A percentile compares a stretch with the other conserved stretches of the same genome.
These are phyloP conservation scores for Erysimum cheiranthoides DNA, from an alignment of 345 rosid species.

Conservation along the genomic window DNA sequence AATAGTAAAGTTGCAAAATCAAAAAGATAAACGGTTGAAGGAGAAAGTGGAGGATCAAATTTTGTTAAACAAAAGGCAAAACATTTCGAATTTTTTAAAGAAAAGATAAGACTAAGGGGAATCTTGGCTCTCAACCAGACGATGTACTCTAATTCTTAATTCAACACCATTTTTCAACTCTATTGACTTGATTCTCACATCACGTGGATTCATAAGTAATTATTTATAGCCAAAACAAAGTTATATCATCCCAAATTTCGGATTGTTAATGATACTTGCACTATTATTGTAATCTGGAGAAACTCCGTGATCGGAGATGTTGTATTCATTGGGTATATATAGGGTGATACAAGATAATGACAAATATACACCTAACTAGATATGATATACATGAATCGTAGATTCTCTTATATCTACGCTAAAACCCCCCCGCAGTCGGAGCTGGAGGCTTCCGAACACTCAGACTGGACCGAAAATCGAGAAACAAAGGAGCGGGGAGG, in stretches of 20 bases:
- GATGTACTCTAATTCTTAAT: conserved; percentile 1
- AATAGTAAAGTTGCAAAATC: not conserved
- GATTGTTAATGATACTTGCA: not conserved
- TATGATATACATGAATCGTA: no score
- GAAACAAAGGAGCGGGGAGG: no score
- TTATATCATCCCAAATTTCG: not conserved
- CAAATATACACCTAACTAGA: no score
- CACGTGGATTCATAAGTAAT: not conserved
- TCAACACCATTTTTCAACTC: conserved; percentile 21
- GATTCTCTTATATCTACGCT: no score
- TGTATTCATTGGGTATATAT: no score
- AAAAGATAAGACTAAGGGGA: not conserved
- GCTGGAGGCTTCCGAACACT: no score
- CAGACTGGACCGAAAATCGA: no score
- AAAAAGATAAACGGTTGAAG: conserved; percentile 21
- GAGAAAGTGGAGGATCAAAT: conserved; percentile 15
- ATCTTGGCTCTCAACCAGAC: conserved; percentile 37
- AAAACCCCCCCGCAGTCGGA: no score
- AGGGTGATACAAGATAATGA: no score
- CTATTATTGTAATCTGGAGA: no score
- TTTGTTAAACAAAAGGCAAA: conserved; percentile 16
- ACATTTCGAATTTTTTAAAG: conserved; percentile 17
- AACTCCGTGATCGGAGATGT: no score
- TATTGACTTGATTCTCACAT: conserved; percentile 21
- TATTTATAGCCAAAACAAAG: not conserved